Evolutionary conservation across 345 rosid genomes (phyloP), one percentile per base, ranked within the genome.

Genomic region (Sapria himalayana): DNA sequence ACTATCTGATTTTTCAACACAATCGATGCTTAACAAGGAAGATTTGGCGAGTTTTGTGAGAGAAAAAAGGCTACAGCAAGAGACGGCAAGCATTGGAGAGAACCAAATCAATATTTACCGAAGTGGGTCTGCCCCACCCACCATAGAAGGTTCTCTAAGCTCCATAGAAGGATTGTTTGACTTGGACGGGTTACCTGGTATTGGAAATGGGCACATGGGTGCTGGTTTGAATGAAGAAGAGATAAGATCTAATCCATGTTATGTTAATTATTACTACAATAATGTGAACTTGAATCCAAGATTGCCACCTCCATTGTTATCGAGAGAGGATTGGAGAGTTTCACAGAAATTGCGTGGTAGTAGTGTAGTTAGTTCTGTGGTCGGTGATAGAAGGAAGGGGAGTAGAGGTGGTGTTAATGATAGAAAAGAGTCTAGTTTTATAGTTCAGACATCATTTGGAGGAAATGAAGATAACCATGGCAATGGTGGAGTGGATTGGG

Each of bases 121-220:
- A 55, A 81, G 94, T 56, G 96, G 94, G 52, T 85, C 96, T 11
- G 93, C 96, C 9, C 96, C 96, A 0, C 96, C 96, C 10, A 77
- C 92, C 1, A 81, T 85, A 12, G 94, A 85, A 45, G 96, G 96
- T 15, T 69, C 96, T 22, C 44, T 71, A 40, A 64, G 33, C 52
- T 77, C 96, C 3, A 59, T 69, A 19, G 93, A 84, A 41, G 85
- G 85, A 4, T 31, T 80, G 41, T 64, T 73, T 41, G 66, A 54
- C 43, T 67, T 54, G 48, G 25, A 49, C 25, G 61, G 50, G 41
- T 33, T 52, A 25, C 10, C 34, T 22, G 64, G 62, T 34, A 29
- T 43, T 18, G 41, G 47, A 19, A 54, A 19, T 19, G 42, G 39
- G 27, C 55, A 47, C 13, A 49, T 57, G 38, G 80, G 61, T 22